These are phyloP conservation scores for Wickerhamiella azymoides DNA, from an alignment of 805 yeast genomes.

Conservation along the genomic window DNA sequence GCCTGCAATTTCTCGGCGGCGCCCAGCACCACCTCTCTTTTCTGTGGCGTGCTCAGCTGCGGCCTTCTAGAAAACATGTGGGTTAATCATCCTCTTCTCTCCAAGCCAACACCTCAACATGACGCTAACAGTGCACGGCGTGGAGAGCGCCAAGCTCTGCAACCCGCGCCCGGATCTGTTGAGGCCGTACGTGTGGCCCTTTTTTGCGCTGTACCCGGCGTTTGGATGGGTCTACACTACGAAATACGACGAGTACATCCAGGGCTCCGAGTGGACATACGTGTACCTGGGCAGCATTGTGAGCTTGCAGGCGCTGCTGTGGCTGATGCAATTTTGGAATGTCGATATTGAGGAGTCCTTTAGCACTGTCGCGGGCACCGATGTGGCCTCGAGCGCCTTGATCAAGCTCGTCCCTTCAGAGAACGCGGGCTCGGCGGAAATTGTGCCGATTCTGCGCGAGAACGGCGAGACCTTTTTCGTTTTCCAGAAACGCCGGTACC, in stretches of 20 bases:
- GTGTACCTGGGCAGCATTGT: slow-evolving; percentile 64
- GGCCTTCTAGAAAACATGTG: slow-evolving; percentile 2
- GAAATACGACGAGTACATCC: slow-evolving; percentile 69
- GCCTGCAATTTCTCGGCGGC: neutral
- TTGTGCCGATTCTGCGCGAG: slow-evolving; percentile 45
- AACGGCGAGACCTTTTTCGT: slow-evolving; percentile 55
- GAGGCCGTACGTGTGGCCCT: slow-evolving; percentile 76
- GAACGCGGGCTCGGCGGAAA: slow-evolving; percentile 74
- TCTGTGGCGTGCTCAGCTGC: neutral
- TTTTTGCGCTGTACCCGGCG: slow-evolving; percentile 60
- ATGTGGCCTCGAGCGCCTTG: slow-evolving; percentile 51
- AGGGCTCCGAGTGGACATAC: slow-evolving; percentile 92
- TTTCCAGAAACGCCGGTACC: slow-evolving; percentile 85
- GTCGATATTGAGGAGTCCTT: slow-evolving; percentile 53
- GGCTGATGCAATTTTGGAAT: slow-evolving; percentile 94
- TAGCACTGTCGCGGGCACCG: slow-evolving; percentile 43
- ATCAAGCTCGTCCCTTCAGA: slow-evolving; percentile 70
- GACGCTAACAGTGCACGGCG: slow-evolving; percentile 3
- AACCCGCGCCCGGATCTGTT: slow-evolving; percentile 44
- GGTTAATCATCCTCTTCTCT: neutral
- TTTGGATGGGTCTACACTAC: slow-evolving; percentile 49
- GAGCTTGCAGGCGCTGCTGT: slow-evolving; percentile 58
- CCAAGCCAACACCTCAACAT: too few relatives aligned
- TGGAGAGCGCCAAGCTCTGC: slow-evolving; percentile 45
- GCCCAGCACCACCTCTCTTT: neutral